Base-by-base conservation (phyloP, 148 eudicot species). In the Camellia lanceoleosa region DNA sequence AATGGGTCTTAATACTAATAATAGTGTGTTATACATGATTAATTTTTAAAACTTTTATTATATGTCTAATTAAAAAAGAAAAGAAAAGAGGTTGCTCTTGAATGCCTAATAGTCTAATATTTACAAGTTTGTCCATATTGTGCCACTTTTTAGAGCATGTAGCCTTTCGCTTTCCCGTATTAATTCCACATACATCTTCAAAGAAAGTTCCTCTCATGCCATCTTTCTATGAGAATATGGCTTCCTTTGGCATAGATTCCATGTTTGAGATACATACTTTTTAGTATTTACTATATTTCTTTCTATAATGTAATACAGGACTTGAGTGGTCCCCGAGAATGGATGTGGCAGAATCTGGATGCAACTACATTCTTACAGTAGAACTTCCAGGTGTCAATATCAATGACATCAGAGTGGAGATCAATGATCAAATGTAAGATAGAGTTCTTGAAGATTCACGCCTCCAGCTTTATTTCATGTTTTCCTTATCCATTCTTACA, bases 361-460 rank as follows among this genome's bases (percentile, higher is more conserved):
- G 74, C 79, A 86, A 46, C 66, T 87, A 88, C 75, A 71, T 89
- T 64, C 60, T 92, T 63, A 71, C 89, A 56, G 78, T 94, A 67
- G 98, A 94, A 80, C 94, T 94, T 85, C 93, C 97, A 47, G 98
- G 98, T 64, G 90, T 94, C 65, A 82, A 82, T 72, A 71, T 85
- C 38, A 80, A 78, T 70, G 88, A 89, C 82, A 87, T 92, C 77
- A 91, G 88, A 85, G 98, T 92, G 75, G 98, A 91, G 74, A 87
- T 89, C 78, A 84, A 87, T 71, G 80, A 89, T 80, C 81, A 84
- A 72, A 80, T 75, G 98, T 94, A 82, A 80, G 87, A 80, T 51
- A 19, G 14, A 5, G 16, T 66, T 77, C 44, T 23, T 15, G 6
- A 54, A 72, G 41, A 72, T n/a, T 71, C 15, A 1, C 0, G 19